Percentiles rank a stretch among this genome's conserved stretches.
These are phyloP conservation scores for sunflower (Helianthus annuus) DNA, from an alignment of 129 eudicot genomes.

Conservation along the genomic window HanXRQr2.0-SUNRISE NC_035445.2:138993057-138993556, in stretches of 20 bases:
- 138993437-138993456: constrained; percentile 13
- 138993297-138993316: constrained; percentile 3
- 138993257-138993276: neutral
- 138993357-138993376: constrained; percentile 7
- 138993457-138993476: constrained; percentile 19
- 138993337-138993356: constrained; percentile 9
- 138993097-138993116: constrained; percentile 1
- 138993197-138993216: too few relatives aligned
- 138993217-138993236: neutral
- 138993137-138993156: neutral
- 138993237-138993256: neutral
- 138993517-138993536: too few relatives aligned
- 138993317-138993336: neutral
- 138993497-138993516: neutral
- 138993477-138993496: neutral
- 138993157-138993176: neutral
- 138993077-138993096: neutral
- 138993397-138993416: constrained; percentile 13
- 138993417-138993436: constrained; percentile 25
- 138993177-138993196: constrained; percentile 3
- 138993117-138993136: too few relatives aligned
- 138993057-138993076: neutral
- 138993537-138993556: too few relatives aligned
- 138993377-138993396: constrained; percentile 21
- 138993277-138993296: neutral